Evolutionary conservation across 208 protist genomes (phyloP), one percentile per base, ranked within the genome.

Genomic region (Leishmania martiniquensis): DNA sequence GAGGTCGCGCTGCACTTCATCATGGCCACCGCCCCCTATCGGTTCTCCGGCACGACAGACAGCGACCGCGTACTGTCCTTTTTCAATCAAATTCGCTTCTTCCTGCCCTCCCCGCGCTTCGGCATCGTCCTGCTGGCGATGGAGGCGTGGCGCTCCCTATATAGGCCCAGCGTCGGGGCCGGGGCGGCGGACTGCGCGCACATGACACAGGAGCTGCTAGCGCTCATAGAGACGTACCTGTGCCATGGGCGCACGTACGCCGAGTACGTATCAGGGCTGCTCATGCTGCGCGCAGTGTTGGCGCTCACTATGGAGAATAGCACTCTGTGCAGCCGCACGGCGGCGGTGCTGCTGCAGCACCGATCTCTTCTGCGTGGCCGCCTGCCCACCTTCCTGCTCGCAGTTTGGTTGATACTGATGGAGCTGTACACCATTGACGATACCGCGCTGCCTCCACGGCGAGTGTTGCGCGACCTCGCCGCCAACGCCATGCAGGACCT

Each of bases 1-100:
- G 82, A 88, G 70, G 73, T 93, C 17, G 89, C 85, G 59, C 69
- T 96, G 78, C 89, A 92, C 63, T 86, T 93, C n/a, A 84, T 96
- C 66, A 87, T 93, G 72, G 83, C 85, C n/a, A 82, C 82, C 29
- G 75, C 80, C 2, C 75, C 84, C 22, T 94, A 89, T 78, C 75
- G 83, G 25, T 86, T 93, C 71, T 29, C 79, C 42, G 76, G 72
- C 22, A 80, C 83, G 51, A 80, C 60, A 37, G 65, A 63, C 54
- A 79, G 80, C 71, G 89, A 90, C 62, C 88, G 92, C 42, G 82
- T 93, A n/a, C 71, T 90, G n/a, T 80, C 90, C 44, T 72, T 87
- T 69, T 92, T 87, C 75, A 89, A 92, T 52, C 88, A 93, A 55
- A 78, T 96, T 34, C 88, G 84, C 78, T 67, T 86, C 37, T 91